Conservation (phyloP, 2,329 filamentous ascomycete species). For the Ascochyta fabae region DNA sequence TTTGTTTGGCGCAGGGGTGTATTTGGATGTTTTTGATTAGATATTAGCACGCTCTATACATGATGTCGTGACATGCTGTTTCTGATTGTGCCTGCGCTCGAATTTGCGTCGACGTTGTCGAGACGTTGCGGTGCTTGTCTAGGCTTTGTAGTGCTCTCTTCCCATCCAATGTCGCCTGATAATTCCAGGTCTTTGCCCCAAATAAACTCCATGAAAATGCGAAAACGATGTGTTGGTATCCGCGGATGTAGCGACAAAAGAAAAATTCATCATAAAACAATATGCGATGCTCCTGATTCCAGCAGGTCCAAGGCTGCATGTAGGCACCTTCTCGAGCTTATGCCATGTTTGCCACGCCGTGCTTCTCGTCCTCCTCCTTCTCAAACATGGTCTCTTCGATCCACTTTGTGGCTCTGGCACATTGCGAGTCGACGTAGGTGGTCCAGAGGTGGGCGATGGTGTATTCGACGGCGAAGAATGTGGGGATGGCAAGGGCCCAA, state of each 20-base stretch:
- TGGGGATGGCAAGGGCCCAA: conserved; percentile 53
- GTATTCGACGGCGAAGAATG: conserved; percentile 58
- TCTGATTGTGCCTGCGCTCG: neutral
- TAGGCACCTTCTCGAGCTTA: conserved; percentile 6
- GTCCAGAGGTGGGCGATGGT: conserved; percentile 59
- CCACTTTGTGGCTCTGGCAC: conserved; percentile 56
- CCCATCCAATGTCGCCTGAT: conserved; percentile 4
- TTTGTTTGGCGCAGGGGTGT: neutral
- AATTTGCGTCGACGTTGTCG: neutral
- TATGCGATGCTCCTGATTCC: conserved; percentile 8
- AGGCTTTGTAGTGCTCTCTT: neutral
- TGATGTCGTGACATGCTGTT: conserved; percentile 4
- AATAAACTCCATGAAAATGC: conserved; percentile 16
- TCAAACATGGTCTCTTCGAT: conserved; percentile 58
- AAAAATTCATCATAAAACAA: conserved; percentile 15
- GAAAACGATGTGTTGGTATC: conserved; percentile 14
- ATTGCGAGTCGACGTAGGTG: conserved; percentile 59
- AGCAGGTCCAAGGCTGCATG: neutral
- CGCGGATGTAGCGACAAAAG: conserved; percentile 14
- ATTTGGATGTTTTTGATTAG: conserved; percentile 4
- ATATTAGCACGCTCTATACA: conserved; percentile 11
- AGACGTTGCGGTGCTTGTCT: neutral
- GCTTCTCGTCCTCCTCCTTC: conserved; percentile 49
- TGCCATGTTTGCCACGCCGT: conserved; percentile 34
- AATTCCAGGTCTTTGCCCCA: conserved; percentile 2